phyloP scores from a whole-genome alignment of 441 rosid species.

The Viola pubescens region DNA sequence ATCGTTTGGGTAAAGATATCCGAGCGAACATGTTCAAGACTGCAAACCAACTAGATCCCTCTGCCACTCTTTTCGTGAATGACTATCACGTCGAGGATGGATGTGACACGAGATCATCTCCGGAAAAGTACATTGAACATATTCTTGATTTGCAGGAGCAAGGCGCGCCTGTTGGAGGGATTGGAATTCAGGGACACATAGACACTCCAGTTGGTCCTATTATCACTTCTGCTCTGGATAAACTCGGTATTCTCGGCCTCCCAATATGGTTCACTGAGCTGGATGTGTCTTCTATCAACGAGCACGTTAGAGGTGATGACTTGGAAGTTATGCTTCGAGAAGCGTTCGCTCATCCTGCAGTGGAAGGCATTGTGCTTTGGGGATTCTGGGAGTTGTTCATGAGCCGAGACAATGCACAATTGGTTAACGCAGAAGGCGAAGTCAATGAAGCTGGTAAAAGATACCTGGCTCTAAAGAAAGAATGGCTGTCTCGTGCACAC shows the following conservation, averaged over 20 bases:
- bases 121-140: conserved; percentile 56
- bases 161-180: conserved; percentile 81
- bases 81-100: conserved; percentile 90
- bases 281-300: conserved; percentile 73
- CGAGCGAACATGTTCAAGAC: conserved; percentile 67
- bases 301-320: conserved; percentile 69
- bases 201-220: conserved; percentile 75
- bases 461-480: conserved; percentile 52
- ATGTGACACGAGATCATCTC: conserved; percentile 50
- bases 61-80: conserved; percentile 68
- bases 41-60: conserved; percentile 66
- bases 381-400: conserved; percentile 93
- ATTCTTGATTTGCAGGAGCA: conserved; percentile 60
- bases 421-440: conserved; percentile 82
- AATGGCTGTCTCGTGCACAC: conserved; percentile 56
- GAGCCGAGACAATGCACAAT: conserved; percentile 52
- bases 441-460: conserved; percentile 69
- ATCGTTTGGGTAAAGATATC: conserved; percentile 52
- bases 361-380: conserved; percentile 85
- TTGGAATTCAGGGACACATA: conserved; percentile 87
- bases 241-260: conserved; percentile 57
- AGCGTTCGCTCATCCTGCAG: conserved; percentile 82
- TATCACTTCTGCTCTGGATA: conserved; percentile 65
- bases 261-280: conserved; percentile 95
- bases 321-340: conserved; percentile 85